Conservation (phyloP, 2,329 filamentous ascomycete species). For the Colletotrichum destructivum region DNA sequence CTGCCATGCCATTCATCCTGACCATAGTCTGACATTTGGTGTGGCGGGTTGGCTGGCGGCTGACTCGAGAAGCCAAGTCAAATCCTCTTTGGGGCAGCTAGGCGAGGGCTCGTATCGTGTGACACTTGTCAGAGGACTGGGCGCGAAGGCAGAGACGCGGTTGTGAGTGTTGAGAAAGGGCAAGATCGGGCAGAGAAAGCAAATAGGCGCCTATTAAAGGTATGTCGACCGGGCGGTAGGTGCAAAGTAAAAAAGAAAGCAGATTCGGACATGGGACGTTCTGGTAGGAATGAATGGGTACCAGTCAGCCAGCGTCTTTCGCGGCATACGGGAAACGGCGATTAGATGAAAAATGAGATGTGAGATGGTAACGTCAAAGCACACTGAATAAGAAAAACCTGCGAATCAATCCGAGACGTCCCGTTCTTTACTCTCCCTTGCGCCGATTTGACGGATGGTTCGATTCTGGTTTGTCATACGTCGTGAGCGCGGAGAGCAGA, state of each 20-base stretch:
- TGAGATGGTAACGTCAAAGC: conserved; percentile 13
- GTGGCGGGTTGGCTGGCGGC: conserved; percentile 16
- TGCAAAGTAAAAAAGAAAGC: background rate
- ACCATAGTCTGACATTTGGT: conserved; percentile 27
- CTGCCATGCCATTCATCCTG: conserved; percentile 11
- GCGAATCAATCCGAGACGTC: background rate
- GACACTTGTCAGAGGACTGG: conserved; percentile 35
- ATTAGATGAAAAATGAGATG: background rate
- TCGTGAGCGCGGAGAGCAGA: conserved; percentile 4
- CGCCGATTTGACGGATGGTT: conserved; percentile 16
- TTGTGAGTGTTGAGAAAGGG: conserved; percentile 11
- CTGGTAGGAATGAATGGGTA: background rate
- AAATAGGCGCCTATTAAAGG: conserved; percentile 8
- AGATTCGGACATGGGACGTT: background rate
- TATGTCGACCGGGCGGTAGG: conserved; percentile 17
- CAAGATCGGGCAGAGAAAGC: background rate
- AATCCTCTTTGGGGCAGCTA: background rate
- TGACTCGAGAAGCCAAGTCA: background rate
- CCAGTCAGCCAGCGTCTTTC: background rate
- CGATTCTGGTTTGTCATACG: background rate
- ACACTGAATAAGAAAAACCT: conserved; percentile 33
- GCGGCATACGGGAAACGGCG: background rate
- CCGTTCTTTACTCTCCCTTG: background rate
- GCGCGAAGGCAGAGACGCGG: conserved; percentile 11
- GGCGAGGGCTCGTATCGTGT: conserved; percentile 5